These are phyloP conservation scores for Tympanopsis confertula DNA, from an alignment of 2,329 filamentous ascomycete genomes.

Conservation along the genomic window DNA sequence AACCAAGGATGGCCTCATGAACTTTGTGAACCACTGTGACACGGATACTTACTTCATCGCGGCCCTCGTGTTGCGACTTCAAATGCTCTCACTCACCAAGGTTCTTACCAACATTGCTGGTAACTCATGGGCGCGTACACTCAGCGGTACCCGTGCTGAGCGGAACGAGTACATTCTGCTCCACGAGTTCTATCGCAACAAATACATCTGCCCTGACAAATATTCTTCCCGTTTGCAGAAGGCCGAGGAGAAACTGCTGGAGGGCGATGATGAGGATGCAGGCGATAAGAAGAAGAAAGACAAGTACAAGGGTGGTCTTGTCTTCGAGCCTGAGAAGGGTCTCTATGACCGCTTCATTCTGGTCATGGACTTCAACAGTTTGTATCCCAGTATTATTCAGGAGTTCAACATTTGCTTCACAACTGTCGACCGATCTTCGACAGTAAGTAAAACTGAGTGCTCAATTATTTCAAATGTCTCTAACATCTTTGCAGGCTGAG, in stretches of 20 bases:
- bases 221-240: conserved; percentile 69
- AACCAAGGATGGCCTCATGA: conserved; percentile 75
- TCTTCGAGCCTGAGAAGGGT: conserved; percentile 95
- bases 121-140: conserved; percentile 93
- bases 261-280: conserved; percentile 42
- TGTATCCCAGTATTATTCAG: conserved; percentile 97
- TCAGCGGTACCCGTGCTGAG: conserved; percentile 91
- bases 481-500: conserved; percentile 38
- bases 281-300: conserved; percentile 90
- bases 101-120: conserved; percentile 91
- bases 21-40: conserved; percentile 88
- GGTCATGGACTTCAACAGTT: conserved; percentile 99
- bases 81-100: conserved; percentile 88
- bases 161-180: conserved; percentile 98
- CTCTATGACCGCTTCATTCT: conserved; percentile 96
- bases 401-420: conserved; percentile 99
- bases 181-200: conserved; percentile 91
- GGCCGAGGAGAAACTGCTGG: conserved; percentile 53
- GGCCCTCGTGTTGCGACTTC: conserved; percentile 75
- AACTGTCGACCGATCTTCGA: conserved; percentile 69
- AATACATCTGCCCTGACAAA: conserved; percentile 97
- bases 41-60: conserved; percentile 93
- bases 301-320: conserved; percentile 96
- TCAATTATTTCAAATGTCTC: conserved; percentile 9
- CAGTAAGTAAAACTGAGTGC: conserved; percentile 38